Conservation (phyloP, 2,329 filamentous ascomycete genomes). For the Calonectria leucothoes region DNA sequence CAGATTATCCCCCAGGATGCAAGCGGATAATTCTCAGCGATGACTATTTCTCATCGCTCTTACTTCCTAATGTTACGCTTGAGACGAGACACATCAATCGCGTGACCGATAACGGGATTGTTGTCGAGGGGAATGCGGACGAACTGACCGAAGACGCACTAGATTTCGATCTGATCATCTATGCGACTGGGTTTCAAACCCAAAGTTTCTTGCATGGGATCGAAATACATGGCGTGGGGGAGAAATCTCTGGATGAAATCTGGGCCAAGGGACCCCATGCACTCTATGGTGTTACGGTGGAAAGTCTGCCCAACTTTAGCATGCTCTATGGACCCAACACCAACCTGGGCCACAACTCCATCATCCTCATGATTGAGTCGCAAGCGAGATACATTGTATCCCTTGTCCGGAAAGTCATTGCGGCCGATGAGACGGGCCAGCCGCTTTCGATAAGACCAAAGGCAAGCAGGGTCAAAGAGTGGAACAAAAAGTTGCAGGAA, state of each 20-base stretch:
- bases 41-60: not conserved
- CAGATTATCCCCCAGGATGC: constrained; percentile 7
- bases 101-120: not conserved
- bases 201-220: constrained; percentile 3
- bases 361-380: constrained; percentile 18
- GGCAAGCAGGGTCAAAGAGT: not conserved
- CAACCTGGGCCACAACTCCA: constrained; percentile 19
- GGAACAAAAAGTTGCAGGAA: constrained; percentile 2
- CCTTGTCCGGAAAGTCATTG: not conserved
- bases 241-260: not conserved
- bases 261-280: constrained; percentile 2
- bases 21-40: constrained; percentile 6
- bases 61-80: not conserved
- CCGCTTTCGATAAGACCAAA: not conserved
- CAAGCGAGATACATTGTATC: constrained; percentile 4
- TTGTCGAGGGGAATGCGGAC: not conserved
- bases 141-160: not conserved
- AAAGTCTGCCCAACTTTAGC: constrained; percentile 2
- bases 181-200: constrained; percentile 8
- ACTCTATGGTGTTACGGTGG: not conserved
- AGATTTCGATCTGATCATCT: constrained; percentile 10
- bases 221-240: not conserved
- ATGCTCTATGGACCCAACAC: constrained; percentile 20
- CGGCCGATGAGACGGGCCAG: not conserved
- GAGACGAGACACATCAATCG: not conserved